Evolutionary conservation across 2,329 filamentous ascomycete genomes (phyloP).

Genomic region (Aspergillus quadrilineatus): DNA sequence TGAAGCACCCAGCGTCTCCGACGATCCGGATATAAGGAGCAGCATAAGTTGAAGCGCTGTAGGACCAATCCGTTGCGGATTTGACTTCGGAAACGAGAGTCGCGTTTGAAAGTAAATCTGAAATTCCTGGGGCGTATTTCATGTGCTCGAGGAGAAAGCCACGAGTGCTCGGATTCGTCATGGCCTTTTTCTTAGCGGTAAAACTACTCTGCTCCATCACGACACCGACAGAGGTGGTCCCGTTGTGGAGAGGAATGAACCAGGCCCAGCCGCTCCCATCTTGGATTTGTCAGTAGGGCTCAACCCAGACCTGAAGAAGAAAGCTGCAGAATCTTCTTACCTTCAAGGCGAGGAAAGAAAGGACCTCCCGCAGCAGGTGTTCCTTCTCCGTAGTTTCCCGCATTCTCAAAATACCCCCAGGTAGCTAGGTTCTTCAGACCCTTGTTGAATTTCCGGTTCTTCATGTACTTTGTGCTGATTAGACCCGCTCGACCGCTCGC

Average conservation of each 20-base stretch:
- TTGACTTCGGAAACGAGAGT: background rate
- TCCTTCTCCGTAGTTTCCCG: conserved; percentile 8
- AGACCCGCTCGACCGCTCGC: conserved; percentile 50
- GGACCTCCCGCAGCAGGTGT: conserved; percentile 10
- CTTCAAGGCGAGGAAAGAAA: conserved; percentile 16
- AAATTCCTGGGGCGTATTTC: background rate
- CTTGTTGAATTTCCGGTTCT: conserved; percentile 50
- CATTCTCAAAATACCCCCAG: conserved; percentile 51
- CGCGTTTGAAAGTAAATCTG: background rate
- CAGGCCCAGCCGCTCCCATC: conserved; percentile 54
- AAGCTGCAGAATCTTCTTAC: background rate
- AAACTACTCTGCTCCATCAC: background rate
- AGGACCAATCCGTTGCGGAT: background rate
- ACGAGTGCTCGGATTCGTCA: background rate
- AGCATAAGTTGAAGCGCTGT: background rate
- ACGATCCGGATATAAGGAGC: background rate
- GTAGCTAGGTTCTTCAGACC: conserved; percentile 52
- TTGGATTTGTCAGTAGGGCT: background rate
- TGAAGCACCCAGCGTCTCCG: conserved; percentile 50
- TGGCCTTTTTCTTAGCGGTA: background rate
- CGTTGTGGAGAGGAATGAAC: conserved; percentile 53
- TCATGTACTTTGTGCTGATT: conserved; percentile 44
- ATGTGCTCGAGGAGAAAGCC: background rate
- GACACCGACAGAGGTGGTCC: conserved; percentile 25
- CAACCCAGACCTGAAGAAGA: background rate